A percentile compares a stretch with the other conserved stretches of the same genome.
These are phyloP conservation scores for Gossypium ekmanianum DNA, from an alignment of 345 rosid species.

Conservation along the genomic window DNA sequence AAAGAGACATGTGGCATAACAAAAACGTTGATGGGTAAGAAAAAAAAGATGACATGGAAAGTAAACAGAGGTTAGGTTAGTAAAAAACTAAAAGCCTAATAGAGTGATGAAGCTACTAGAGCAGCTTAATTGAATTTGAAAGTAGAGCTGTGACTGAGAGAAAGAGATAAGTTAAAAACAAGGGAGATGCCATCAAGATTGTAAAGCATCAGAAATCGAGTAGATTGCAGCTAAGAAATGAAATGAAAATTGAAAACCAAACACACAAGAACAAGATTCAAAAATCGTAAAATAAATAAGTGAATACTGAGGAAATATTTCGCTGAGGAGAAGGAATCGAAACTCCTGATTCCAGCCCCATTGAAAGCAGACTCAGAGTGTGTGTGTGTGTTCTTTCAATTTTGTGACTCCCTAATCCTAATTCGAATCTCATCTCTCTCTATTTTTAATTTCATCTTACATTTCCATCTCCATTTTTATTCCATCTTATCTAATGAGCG, in stretches of 20 bases:
- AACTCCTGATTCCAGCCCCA: slow-evolving; percentile 1
- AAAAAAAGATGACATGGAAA: background rate
- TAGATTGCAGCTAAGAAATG: background rate
- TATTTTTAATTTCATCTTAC: background rate
- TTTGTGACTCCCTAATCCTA: too few species aligned
- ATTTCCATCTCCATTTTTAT: background rate
- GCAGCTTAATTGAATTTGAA: background rate
- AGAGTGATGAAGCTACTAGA: background rate
- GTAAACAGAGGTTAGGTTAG: background rate
- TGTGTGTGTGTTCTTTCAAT: background rate
- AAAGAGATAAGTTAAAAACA: background rate
- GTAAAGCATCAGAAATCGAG: background rate
- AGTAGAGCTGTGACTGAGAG: background rate
- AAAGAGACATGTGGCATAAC: too few species aligned
- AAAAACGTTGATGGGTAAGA: too few species aligned
- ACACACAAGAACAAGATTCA: background rate
- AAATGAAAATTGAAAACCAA: slow-evolving; percentile 6
- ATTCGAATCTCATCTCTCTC: background rate
- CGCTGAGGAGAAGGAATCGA: background rate
- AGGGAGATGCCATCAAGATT: background rate
- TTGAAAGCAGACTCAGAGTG: background rate
- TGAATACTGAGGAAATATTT: background rate
- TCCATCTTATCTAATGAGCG: background rate
- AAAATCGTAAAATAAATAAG: background rate
- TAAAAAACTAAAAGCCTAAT: too few species aligned